Percentiles rank a stretch among this genome's conserved stretches.
Evolutionary conservation across 495 filamentous ascomycete genomes (phyloP).

Genomic region (Bombardia bombarda): DNA sequence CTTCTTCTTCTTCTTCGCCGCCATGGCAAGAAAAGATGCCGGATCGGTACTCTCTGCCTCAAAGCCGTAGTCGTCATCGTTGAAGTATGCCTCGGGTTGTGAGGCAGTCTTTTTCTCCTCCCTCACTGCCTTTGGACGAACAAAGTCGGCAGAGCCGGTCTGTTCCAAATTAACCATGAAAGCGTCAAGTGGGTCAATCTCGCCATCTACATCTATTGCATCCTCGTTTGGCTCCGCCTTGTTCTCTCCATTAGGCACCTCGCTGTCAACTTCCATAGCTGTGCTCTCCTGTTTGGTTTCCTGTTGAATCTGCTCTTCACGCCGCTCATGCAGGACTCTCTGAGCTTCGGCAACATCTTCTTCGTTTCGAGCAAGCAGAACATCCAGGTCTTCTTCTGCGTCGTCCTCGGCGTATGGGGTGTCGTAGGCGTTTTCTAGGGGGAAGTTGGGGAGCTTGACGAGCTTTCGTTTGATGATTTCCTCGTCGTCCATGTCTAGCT

Average conservation of each 20-base stretch:
- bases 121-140: constrained; percentile 24
- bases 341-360: constrained; percentile 83
- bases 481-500: constrained; percentile 80
- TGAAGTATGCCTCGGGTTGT: constrained; percentile 77
- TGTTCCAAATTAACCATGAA: constrained; percentile 78
- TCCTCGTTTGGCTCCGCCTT: constrained; percentile 19
- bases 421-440: constrained; percentile 53
- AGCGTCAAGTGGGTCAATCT: constrained; percentile 87
- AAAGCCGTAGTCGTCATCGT: constrained; percentile 71
- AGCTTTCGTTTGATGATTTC: constrained; percentile 78
- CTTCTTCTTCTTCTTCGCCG: constrained; percentile 93
- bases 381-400: constrained; percentile 62
- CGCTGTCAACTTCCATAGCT: constrained; percentile 42
- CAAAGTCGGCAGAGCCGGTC: constrained; percentile 4
- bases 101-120: constrained; percentile 44
- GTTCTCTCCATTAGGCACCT: constrained; percentile 12
- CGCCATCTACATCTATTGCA: constrained; percentile 57
- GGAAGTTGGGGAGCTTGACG: constrained; percentile 73
- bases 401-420: constrained; percentile 50
- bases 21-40: constrained; percentile 72
- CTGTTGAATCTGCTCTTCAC: constrained; percentile 40
- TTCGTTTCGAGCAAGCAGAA: constrained; percentile 60
- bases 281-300: constrained; percentile 41
- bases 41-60: constrained; percentile 69
- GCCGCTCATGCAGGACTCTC: constrained; percentile 54